Percentiles rank a stretch among this genome's conserved stretches.
Conservation (phyloP, 345 rosid species). For the Anastatica hierochuntica region DNA sequence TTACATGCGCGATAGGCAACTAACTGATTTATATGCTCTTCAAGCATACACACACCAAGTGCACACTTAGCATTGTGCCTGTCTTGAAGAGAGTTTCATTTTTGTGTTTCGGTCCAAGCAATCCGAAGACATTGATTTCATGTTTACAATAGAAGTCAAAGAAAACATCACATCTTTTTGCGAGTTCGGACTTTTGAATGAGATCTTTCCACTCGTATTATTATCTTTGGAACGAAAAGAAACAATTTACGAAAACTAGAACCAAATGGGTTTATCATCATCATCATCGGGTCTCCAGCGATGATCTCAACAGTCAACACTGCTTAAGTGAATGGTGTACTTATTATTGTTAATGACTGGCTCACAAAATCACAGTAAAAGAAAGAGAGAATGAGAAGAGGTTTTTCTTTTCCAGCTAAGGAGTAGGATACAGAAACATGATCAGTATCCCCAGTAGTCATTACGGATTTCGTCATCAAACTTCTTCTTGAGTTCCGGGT, state of each 20-base stretch:
- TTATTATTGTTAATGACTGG: slow-evolving; percentile 22
- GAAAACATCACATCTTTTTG: too few relatives aligned
- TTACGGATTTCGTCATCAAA: slow-evolving; percentile 96
- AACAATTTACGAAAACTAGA: slow-evolving; percentile 12
- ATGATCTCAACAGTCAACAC: slow-evolving; percentile 23
- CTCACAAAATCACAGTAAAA: slow-evolving; percentile 23
- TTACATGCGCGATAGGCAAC: too few relatives aligned
- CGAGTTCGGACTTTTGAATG: too few relatives aligned
- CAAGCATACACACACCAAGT: too few relatives aligned
- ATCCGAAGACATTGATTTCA: too few relatives aligned
- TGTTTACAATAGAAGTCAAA: too few relatives aligned
- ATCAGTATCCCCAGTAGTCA: slow-evolving; percentile 84
- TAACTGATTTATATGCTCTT: too few relatives aligned
- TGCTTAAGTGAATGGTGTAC: slow-evolving; percentile 11
- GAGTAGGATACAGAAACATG: not conserved
- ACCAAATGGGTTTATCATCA: slow-evolving; percentile 23
- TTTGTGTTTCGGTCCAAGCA: too few relatives aligned
- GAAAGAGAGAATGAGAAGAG: not conserved
- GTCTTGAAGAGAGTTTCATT: too few relatives aligned
- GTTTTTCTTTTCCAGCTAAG: not conserved
- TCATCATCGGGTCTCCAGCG: too few relatives aligned
- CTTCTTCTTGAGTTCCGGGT: slow-evolving; percentile 92
- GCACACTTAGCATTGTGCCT: too few relatives aligned
- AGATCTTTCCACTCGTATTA: slow-evolving; percentile 14
- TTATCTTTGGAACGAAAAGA: not conserved